Conservation (phyloP, 1,139 yeast species). For the Yamadazyma atmosphaerica region DNA sequence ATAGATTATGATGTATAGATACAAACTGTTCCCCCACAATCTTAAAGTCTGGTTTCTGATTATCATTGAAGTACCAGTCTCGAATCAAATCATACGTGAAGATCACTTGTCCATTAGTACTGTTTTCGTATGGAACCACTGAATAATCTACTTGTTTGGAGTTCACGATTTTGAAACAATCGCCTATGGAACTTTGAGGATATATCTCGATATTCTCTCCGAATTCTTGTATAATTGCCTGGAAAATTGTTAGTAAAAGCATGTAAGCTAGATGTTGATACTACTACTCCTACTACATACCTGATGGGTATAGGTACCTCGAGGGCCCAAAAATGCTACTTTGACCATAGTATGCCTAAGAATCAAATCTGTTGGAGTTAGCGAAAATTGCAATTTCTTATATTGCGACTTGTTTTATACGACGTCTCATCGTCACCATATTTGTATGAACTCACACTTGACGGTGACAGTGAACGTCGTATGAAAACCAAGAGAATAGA, state of each 20-base stretch:
- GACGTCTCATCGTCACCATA: neutral
- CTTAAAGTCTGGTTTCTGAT: slow-evolving; percentile 31
- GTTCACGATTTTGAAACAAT: slow-evolving; percentile 61
- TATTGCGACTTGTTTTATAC: no score
- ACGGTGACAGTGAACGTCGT: no score
- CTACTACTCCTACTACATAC: slow-evolving; percentile 36
- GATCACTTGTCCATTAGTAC: slow-evolving; percentile 92
- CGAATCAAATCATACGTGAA: slow-evolving; percentile 80
- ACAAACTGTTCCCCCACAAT: slow-evolving; percentile 82
- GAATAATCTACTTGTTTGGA: slow-evolving; percentile 58
- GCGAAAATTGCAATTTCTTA: no score
- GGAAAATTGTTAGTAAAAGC: slow-evolving; percentile 14
- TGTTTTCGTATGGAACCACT: slow-evolving; percentile 91
- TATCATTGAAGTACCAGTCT: slow-evolving; percentile 49
- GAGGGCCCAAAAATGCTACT: slow-evolving; percentile 83
- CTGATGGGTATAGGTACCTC: slow-evolving; percentile 90
- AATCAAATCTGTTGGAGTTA: no score
- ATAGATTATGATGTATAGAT: slow-evolving; percentile 74
- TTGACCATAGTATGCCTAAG: slow-evolving; percentile 24
- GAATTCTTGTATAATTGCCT: slow-evolving; percentile 82
- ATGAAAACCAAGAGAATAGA: neutral
- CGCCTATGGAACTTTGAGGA: slow-evolving; percentile 54
- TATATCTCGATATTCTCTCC: slow-evolving; percentile 40
- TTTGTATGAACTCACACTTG: slow-evolving; percentile 1
- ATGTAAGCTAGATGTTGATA: neutral